A percentile compares a stretch with the other conserved stretches of the same genome.
phyloP scores from a whole-genome alignment of 495 filamentous ascomycete species.

The Penicillium waksmanii region DNA sequence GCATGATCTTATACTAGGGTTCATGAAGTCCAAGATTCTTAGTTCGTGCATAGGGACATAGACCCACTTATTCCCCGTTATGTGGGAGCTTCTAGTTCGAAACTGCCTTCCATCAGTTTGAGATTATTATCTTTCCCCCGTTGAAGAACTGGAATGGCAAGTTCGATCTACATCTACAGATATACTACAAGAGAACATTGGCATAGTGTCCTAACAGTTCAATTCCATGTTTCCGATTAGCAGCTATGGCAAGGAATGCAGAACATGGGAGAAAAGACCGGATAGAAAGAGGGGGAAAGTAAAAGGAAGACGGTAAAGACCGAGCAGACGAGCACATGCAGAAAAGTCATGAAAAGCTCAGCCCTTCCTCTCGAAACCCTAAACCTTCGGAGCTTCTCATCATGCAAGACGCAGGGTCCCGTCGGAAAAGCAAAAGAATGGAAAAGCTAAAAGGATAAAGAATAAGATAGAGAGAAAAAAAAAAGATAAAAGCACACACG shows the following conservation, averaged over 20 bases:
- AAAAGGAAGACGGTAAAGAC: slow-evolving; percentile 32
- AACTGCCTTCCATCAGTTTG: no score
- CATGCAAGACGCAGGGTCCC: slow-evolving; percentile 3
- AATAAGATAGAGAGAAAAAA: slow-evolving; percentile 29
- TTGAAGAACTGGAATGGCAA: no score
- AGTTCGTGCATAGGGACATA: no score
- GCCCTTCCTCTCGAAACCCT: slow-evolving; percentile 4
- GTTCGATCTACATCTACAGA: no score
- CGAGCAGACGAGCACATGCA: slow-evolving; percentile 15
- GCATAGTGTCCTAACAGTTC: background rate
- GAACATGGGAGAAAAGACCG: slow-evolving; percentile 9
- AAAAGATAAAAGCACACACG: slow-evolving; percentile 21
- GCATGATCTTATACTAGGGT: no score
- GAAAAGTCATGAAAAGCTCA: slow-evolving; percentile 15
- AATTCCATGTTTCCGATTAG: slow-evolving; percentile 2
- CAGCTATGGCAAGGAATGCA: slow-evolving; percentile 4
- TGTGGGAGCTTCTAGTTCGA: no score
- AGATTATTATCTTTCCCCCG: no score
- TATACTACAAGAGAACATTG: no score
- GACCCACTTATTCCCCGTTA: no score
- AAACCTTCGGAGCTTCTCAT: background rate
- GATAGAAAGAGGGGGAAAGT: slow-evolving; percentile 10
- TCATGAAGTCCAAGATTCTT: no score
- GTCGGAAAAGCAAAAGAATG: background rate
- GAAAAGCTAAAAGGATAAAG: slow-evolving; percentile 16